Evolutionary conservation across 495 filamentous ascomycete genomes (phyloP).

Genomic region (Elasticomyces elasticus): DNA sequence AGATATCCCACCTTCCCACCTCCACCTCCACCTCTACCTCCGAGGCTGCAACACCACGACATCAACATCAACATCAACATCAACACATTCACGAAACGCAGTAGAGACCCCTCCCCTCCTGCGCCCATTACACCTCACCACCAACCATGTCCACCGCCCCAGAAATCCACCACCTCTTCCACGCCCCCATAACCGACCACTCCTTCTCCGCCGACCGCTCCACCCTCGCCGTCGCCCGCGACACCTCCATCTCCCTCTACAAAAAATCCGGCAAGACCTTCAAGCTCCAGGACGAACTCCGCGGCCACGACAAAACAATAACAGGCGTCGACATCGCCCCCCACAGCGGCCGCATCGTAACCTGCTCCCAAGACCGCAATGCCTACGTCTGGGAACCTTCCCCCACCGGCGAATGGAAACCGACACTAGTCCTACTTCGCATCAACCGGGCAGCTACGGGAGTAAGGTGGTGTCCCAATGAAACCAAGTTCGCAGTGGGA

Average conservation of each 20-base stretch:
- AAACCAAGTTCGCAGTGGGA: constrained; percentile 94
- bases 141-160: constrained; percentile 62
- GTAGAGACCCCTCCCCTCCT: constrained; percentile 97
- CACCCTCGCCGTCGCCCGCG: constrained; percentile 82
- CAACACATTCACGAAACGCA: too few species aligned
- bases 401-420: constrained; percentile 82
- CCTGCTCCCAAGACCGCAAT: constrained; percentile 97
- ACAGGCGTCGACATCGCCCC: constrained; percentile 95
- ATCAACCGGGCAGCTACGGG: constrained; percentile 96
- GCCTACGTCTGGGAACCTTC: constrained; percentile 93
- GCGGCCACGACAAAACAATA: constrained; percentile 92
- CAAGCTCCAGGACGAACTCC: constrained; percentile 78
- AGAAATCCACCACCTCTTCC: constrained; percentile 93
- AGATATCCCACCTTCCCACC: constrained; percentile 4
- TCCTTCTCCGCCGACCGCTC: constrained; percentile 88
- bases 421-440: constrained; percentile 89
- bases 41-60: too few species aligned
- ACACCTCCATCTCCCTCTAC: constrained; percentile 88
- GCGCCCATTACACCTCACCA: constrained; percentile 40
- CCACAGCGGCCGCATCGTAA: constrained; percentile 80
- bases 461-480: constrained; percentile 93
- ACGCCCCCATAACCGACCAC: constrained; percentile 92
- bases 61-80: too few species aligned
- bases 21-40: neutral
- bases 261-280: constrained; percentile 61